Evolutionary conservation across 306 rosid genomes (phyloP).

Genomic region (Vicia villosa): DNA sequence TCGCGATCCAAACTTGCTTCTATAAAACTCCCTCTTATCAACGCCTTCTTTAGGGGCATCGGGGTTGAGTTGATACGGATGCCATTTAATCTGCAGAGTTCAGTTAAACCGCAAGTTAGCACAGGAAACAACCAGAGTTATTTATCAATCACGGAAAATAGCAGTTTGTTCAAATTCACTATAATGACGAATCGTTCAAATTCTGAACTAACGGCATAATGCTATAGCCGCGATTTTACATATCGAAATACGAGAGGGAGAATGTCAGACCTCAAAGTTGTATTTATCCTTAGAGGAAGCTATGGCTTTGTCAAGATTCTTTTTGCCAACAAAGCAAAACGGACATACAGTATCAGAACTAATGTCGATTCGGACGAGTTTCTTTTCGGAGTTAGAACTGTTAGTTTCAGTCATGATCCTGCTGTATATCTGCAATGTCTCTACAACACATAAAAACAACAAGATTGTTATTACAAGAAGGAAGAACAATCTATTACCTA

Average conservation of each 20-base stretch:
- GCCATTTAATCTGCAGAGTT: conserved; percentile 76
- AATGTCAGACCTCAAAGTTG: conserved; percentile 63
- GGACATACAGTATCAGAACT: conserved; percentile 88
- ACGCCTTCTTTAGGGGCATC: conserved; percentile 83
- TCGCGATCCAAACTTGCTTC: conserved; percentile 65
- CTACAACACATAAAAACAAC: conserved; percentile 29
- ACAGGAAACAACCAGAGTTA: neutral
- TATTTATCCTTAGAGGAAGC: conserved; percentile 64
- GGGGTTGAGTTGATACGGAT: conserved; percentile 79
- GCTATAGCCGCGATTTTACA: neutral
- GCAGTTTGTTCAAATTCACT: neutral
- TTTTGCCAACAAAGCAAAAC: conserved; percentile 91
- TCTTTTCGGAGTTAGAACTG: conserved; percentile 48
- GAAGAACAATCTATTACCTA: conserved; percentile 5
- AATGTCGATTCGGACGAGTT: conserved; percentile 65
- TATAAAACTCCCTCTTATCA: conserved; percentile 62
- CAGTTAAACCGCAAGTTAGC: conserved; percentile 19
- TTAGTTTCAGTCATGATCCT: conserved; percentile 59
- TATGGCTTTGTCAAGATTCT: conserved; percentile 78
- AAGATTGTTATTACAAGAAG: conserved; percentile 29
- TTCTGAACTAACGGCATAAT: neutral
- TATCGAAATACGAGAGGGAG: neutral
- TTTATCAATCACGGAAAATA: neutral
- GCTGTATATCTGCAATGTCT: conserved; percentile 39
- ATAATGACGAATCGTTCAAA: too few species aligned